Percentiles rank a stretch among this genome's conserved stretches.
phyloP scores from a whole-genome alignment of 176 grass and related monocot species.

The Raddia guianensis region DNA sequence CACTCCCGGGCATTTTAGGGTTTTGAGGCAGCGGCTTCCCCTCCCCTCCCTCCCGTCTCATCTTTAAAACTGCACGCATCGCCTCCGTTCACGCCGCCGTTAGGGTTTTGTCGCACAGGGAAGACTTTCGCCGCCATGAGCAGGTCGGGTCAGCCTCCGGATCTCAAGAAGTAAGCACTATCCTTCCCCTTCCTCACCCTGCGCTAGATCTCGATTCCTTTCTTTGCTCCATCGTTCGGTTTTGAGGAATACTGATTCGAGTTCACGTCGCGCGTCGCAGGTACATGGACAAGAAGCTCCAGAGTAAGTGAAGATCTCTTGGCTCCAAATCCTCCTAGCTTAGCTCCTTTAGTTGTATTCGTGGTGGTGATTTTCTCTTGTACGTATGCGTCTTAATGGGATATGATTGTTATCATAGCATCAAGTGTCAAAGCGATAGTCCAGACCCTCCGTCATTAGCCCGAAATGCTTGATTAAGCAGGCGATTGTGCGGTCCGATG shows the following conservation, averaged over 20 bases:
- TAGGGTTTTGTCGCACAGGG: constrained; percentile 34
- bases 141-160: constrained; percentile 87
- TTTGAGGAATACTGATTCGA: constrained; percentile 9
- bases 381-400: not conserved
- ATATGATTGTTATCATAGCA: not conserved
- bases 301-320: constrained; percentile 59
- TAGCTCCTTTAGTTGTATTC: not conserved
- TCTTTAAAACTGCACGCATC: constrained; percentile 21
- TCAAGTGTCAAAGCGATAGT: not conserved
- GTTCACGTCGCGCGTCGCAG: constrained; percentile 31
- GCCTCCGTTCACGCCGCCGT: not conserved
- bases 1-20: constrained; percentile 30
- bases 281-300: constrained; percentile 99
- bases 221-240: not conserved
- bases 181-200: not conserved
- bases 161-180: constrained; percentile 86
- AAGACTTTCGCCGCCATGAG: constrained; percentile 50
- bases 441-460: too few species aligned
- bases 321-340: not conserved
- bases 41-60: not conserved
- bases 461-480: too few species aligned
- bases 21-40: constrained; percentile 26
- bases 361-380: not conserved
- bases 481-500: too few species aligned
- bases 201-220: not conserved